Base-by-base conservation (phyloP, 2,329 filamentous ascomycete species). In the Ophiosphaerella narmari region DNA sequence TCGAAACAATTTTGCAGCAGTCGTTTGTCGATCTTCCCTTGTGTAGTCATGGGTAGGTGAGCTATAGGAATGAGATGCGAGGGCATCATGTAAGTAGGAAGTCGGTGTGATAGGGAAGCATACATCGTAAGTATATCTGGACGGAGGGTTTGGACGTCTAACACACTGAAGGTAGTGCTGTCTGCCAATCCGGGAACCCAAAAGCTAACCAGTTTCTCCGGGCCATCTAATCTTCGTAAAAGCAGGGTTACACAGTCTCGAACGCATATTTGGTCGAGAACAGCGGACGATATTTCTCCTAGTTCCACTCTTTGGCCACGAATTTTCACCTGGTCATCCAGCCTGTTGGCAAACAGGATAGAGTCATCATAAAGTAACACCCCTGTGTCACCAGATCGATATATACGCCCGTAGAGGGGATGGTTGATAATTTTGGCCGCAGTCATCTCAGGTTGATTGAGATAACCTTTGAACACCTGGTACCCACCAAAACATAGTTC, bases 401-500 rank as follows among this genome's bases (percentile, higher is more conserved):
- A 96, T 0, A 97, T 73, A 1, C 85, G 83, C 1, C 91, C 91
- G 66, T 85, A 88, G 0, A 68, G 53, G 0, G 86, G 80, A 63
- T 95, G 88, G 0, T 84, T 57, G 40, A 93, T 78, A 51, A 96
- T 90, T 60, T 86, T 90, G 11, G 79, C 74, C 0, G 76, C 71
- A 0, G 87, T 90, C 35, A 89, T 73, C 3, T 81, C 78, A 0
- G 83, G 80, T 70, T 82, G 78, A 49, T 87, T 84, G 24, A 94
- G 78, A 63, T 93, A 96, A 1, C 90, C 90, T 34, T 81, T 78
- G 36, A 80, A 83, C 5, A 96, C 84, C 72, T 96, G 91, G 41
- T 89, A 84, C 9, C 91, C 92, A 12, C 90, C 91, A 68, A 96
- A 94, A 64, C 89, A 95, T 6, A 96, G 79, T 68, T 96, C 91